phyloP scores from a whole-genome alignment of 805 yeast genomes.

The Metschnikowia arizonensis region DNA sequence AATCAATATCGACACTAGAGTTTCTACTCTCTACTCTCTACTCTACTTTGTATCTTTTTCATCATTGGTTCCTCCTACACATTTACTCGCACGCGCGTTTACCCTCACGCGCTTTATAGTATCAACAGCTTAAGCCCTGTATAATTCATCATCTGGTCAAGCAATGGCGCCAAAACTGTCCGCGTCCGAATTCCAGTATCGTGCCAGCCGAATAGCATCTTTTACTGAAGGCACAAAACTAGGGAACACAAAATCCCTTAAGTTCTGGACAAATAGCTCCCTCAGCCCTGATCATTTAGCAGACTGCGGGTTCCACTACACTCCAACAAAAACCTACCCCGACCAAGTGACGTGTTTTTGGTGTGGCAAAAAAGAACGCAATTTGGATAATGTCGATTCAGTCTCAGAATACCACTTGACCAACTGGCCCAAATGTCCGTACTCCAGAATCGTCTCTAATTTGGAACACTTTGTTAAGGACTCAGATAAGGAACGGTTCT shows the following conservation, averaged over 20 bases:
- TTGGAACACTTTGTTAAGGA: slow-evolving; percentile 10
- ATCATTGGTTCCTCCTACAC: too few relatives aligned
- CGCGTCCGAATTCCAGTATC: slow-evolving; percentile 18
- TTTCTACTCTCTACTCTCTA: neutral
- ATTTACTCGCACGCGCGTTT: slow-evolving; percentile 5
- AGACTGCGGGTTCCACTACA: slow-evolving; percentile 56
- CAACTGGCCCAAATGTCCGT: slow-evolving; percentile 19
- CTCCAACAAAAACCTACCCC: slow-evolving; percentile 43
- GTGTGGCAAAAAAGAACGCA: slow-evolving; percentile 42
- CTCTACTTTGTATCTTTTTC: too few relatives aligned
- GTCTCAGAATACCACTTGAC: slow-evolving; percentile 20
- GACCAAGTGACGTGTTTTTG: slow-evolving; percentile 57
- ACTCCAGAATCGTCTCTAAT: slow-evolving; percentile 10
- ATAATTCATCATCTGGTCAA: neutral
- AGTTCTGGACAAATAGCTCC: slow-evolving; percentile 23
- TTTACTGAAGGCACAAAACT: slow-evolving; percentile 20
- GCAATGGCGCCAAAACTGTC: slow-evolving; percentile 4
- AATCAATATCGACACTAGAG: slow-evolving; percentile 1
- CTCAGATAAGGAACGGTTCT: slow-evolving; percentile 12
- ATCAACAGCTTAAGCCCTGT: neutral
- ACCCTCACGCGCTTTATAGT: neutral
- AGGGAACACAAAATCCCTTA: slow-evolving; percentile 21
- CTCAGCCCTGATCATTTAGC: slow-evolving; percentile 39
- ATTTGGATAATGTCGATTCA: slow-evolving; percentile 17
- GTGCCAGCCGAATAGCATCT: slow-evolving; percentile 21